Evolutionary conservation across 225 moss, liverwort and hornwort species (phyloP).

Genomic region (Rhytidiadelphus loreus): DNA sequence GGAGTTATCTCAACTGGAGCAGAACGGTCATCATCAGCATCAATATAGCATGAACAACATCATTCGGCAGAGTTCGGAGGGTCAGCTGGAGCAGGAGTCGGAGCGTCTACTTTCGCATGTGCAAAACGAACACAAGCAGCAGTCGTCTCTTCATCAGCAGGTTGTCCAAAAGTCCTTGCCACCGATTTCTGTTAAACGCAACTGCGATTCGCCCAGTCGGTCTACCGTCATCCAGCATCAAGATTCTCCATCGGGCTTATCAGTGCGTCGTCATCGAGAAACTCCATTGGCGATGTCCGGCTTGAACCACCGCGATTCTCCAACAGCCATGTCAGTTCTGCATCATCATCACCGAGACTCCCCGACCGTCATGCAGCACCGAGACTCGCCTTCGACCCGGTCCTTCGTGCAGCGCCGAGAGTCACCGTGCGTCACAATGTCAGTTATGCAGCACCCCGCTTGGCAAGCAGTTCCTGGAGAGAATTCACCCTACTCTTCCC

Average conservation of each 20-base stretch:
- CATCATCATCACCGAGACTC: slow-evolving; percentile 46
- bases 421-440: slow-evolving; percentile 43
- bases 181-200: slow-evolving; percentile 39
- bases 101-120: slow-evolving; percentile 66
- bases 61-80: slow-evolving; percentile 27
- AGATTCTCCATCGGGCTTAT: slow-evolving; percentile 39
- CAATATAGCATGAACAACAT: slow-evolving; percentile 16
- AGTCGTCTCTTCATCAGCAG: slow-evolving; percentile 36
- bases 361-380: slow-evolving; percentile 29
- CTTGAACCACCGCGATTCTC: slow-evolving; percentile 35
- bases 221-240: slow-evolving; percentile 30
- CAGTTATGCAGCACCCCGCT: slow-evolving; percentile 59
- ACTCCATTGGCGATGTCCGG: slow-evolving; percentile 35
- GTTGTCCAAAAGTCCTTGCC: slow-evolving; percentile 26
- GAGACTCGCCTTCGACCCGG: slow-evolving; percentile 35
- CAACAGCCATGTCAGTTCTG: slow-evolving; percentile 19
- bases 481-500: slow-evolving; percentile 33
- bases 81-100: slow-evolving; percentile 49
- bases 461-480: slow-evolving; percentile 56
- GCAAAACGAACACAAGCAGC: slow-evolving; percentile 30
- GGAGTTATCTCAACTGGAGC: slow-evolving; percentile 36
- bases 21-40: slow-evolving; percentile 44
- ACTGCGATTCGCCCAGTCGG: slow-evolving; percentile 28
- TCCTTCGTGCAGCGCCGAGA: slow-evolving; percentile 40
- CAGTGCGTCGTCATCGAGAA: slow-evolving; percentile 33